Evolutionary conservation across 192 early-diverging fungal genomes (phyloP).

Genomic region (Backusella psychrophila): DNA sequence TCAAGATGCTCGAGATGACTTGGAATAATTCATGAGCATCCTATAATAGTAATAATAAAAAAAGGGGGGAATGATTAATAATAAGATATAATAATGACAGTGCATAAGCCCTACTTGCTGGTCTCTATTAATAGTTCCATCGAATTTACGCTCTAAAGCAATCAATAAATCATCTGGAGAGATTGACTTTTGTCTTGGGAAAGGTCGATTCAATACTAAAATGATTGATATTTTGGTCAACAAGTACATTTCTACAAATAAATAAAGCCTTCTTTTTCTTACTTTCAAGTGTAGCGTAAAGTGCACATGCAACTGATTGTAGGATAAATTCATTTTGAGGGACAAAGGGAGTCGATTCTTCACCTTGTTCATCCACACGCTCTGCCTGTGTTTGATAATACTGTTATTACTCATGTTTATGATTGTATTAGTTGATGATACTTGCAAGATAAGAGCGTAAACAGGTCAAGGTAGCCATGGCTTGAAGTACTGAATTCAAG

Average conservation of each 20-base stretch:
- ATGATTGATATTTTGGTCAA: background rate
- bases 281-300: slow-evolving; percentile 41
- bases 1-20: slow-evolving; percentile 72
- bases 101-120: slow-evolving; percentile 27
- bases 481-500: slow-evolving; percentile 84
- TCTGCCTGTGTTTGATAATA: slow-evolving; percentile 22
- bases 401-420: no score
- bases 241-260: background rate
- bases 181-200: slow-evolving; percentile 24
- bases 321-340: slow-evolving; percentile 32
- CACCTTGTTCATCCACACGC: slow-evolving; percentile 37
- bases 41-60: slow-evolving; percentile 37
- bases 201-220: slow-evolving; percentile 32
- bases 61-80: background rate
- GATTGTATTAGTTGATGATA: background rate
- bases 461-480: slow-evolving; percentile 8
- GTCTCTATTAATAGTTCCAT: slow-evolving; percentile 32
- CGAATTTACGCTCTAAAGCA: slow-evolving; percentile 29
- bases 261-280: background rate
- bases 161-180: slow-evolving; percentile 27
- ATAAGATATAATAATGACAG: background rate
- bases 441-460: slow-evolving; percentile 11
- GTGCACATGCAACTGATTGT: slow-evolving; percentile 33
- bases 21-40: slow-evolving; percentile 91
- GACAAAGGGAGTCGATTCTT: slow-evolving; percentile 20